phyloP scores from a whole-genome alignment of 148 eudicot species.

The Arbutus unedo region DNA sequence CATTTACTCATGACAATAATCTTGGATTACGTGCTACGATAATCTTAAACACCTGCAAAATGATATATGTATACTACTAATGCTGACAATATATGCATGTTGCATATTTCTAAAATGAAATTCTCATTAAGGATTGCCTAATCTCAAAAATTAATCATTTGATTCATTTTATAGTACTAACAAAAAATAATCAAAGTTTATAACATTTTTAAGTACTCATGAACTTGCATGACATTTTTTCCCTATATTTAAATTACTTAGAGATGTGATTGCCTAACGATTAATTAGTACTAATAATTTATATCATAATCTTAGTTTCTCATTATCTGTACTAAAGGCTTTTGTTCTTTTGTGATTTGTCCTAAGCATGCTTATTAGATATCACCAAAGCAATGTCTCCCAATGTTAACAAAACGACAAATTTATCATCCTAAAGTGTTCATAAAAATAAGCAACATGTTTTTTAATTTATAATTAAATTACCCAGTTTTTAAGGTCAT shows the following conservation, averaged over 20 bases:
- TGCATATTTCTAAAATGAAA: neutral
- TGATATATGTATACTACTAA: neutral
- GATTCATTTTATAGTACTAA: neutral
- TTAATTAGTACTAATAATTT: neutral
- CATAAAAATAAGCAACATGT: slow-evolving; percentile 8
- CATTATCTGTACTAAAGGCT: slow-evolving; percentile 12
- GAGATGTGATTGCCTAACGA: neutral
- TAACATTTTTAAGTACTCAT: neutral
- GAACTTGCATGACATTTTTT: neutral
- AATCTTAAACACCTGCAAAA: neutral
- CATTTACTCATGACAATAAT: neutral
- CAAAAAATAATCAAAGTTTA: neutral
- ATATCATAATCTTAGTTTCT: slow-evolving; percentile 11
- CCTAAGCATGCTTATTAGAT: slow-evolving; percentile 19
- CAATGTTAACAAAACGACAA: slow-evolving; percentile 19
- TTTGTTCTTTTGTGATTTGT: slow-evolving; percentile 20
- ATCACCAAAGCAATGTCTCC: slow-evolving; percentile 14
- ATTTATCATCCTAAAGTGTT: slow-evolving; percentile 13
- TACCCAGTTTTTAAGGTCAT: neutral
- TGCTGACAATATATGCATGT: neutral
- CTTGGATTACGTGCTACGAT: slow-evolving; percentile 7
- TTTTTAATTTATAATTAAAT: neutral
- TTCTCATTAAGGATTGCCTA: neutral
- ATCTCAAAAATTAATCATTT: neutral
- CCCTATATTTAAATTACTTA: neutral